Conservation (phyloP, 1,139 yeast genomes). For the Hyphopichia wangnamkhiaoensis region DNA sequence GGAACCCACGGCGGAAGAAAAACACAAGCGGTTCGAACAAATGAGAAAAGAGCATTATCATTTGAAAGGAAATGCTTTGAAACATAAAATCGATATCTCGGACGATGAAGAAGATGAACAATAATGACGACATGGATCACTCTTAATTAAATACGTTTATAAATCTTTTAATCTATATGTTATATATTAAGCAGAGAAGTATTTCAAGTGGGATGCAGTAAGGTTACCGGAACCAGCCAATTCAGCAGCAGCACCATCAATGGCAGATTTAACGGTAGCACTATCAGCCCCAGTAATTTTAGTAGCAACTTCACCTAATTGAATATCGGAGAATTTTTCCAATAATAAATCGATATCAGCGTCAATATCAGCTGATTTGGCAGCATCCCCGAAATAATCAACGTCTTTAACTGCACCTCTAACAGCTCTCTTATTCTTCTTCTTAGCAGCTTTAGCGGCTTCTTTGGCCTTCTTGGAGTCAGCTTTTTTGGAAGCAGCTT, state of each 20-base stretch:
- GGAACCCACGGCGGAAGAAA: conserved; percentile 55
- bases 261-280: conserved; percentile 51
- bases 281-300: conserved; percentile 57
- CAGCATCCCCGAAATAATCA: conserved; percentile 80
- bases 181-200: conserved; percentile 26
- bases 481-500: conserved; percentile 67
- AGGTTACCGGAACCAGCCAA: conserved; percentile 34
- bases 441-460: conserved; percentile 95
- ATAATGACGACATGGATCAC: too few relatives aligned
- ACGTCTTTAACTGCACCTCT: conserved; percentile 83
- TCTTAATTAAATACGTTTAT: background rate
- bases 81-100: conserved; percentile 29
- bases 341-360: conserved; percentile 77
- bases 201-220: conserved; percentile 36
- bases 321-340: conserved; percentile 76
- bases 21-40: conserved; percentile 69
- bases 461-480: conserved; percentile 89
- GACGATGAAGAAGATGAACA: conserved; percentile 29
- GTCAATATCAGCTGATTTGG: conserved; percentile 65
- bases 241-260: conserved; percentile 50
- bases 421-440: conserved; percentile 94
- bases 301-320: conserved; percentile 68
- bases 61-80: conserved; percentile 60
- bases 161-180: background rate
- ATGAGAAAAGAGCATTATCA: conserved; percentile 78